A percentile compares a stretch with the other conserved stretches of the same genome.
Evolutionary conservation across 2,329 filamentous ascomycete species (phyloP).

Genomic region (Dactylonectria macrodidyma): DNA sequence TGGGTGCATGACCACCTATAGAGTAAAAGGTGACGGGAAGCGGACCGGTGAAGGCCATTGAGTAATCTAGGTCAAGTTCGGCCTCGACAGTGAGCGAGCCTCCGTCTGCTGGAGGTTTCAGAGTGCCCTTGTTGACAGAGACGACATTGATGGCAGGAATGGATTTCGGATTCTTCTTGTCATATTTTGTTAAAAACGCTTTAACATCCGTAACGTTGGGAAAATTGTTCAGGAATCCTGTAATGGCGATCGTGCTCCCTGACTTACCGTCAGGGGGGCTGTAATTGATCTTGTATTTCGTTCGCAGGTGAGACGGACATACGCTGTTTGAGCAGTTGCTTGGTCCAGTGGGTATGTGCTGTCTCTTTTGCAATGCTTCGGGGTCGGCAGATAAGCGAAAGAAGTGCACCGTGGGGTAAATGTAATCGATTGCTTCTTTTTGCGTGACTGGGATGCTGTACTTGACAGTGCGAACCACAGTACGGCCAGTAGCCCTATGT

Average conservation of each 20-base stretch:
- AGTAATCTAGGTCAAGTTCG: slow-evolving; percentile 64
- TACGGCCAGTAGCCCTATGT: too few relatives aligned
- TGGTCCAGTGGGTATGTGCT: too few relatives aligned
- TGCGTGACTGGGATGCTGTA: too few relatives aligned
- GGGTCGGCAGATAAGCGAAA: too few relatives aligned
- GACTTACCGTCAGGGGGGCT: slow-evolving; percentile 48
- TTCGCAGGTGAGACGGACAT: slow-evolving; percentile 47
- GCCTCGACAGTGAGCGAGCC: too few relatives aligned
- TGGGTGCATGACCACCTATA: slow-evolving; percentile 60
- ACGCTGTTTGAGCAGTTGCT: too few relatives aligned
- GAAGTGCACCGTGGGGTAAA: too few relatives aligned
- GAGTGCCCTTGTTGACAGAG: slow-evolving; percentile 59
- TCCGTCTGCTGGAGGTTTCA: slow-evolving; percentile 55
- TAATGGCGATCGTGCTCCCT: slow-evolving; percentile 59
- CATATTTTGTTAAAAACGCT: slow-evolving; percentile 57
- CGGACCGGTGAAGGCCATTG: slow-evolving; percentile 61
- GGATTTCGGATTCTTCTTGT: slow-evolving; percentile 56
- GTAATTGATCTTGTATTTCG: slow-evolving; percentile 63
- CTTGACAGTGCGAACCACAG: too few relatives aligned
- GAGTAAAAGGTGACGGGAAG: slow-evolving; percentile 61
- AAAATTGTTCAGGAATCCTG: slow-evolving; percentile 66
- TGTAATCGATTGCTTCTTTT: too few relatives aligned
- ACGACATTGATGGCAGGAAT: slow-evolving; percentile 60
- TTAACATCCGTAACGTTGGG: slow-evolving; percentile 60
- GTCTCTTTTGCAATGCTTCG: too few relatives aligned